Evolutionary conservation across 73 alveolate species (phyloP), one percentile per base, ranked within the genome.

Genomic region (Symbiodinium pilosum): DNA sequence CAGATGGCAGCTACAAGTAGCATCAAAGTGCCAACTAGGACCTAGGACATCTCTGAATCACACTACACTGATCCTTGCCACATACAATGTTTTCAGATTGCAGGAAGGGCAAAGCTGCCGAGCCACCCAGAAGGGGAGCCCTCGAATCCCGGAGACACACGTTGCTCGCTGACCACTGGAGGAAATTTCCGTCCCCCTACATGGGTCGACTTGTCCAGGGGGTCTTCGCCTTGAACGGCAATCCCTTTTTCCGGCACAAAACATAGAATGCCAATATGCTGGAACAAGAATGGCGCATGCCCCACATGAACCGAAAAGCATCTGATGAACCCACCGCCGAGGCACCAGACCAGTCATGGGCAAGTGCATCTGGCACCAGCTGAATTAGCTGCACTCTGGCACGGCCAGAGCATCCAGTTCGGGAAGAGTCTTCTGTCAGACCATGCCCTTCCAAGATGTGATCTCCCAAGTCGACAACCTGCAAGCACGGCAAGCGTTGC

Each of bases 371-470:
- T 11, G 97, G 89, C 88, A 91, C 97, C 26, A 91, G 97, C 32
- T 91, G 97, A 91, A 91, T 91, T 43, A 91, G 81, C 54, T 91
- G 97, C 89, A 91, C 89, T 69, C 81, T 91, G 77, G 97, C 97
- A 64, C 97, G 97, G 81, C 97, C 97, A 30, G 97, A 83, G 32
- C 97, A 91, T 91, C 97, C 97, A 91, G 97, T 91, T 91, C 97
- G 38, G 97, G 97, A 91, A 11, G 97, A 83, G 81, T 91, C 97
- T 43, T 91, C 97, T 32, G 97, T 91, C 56, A 93, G 87, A 73
- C 98, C 98, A 47, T 81, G 91, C 47, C 98, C 98, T 77, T 93
- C 92, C 85, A 93, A 36, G 40, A 93, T 93, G 84, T 93, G 98
- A 38, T 73, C 92, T 21, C 98, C 98, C 83, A 93, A 83, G 84